Percentiles rank a stretch among this genome's conserved stretches.
These are phyloP conservation scores for Gastrolobium villosum DNA, from an alignment of 306 rosid genomes.

Conservation along the genomic window DNA sequence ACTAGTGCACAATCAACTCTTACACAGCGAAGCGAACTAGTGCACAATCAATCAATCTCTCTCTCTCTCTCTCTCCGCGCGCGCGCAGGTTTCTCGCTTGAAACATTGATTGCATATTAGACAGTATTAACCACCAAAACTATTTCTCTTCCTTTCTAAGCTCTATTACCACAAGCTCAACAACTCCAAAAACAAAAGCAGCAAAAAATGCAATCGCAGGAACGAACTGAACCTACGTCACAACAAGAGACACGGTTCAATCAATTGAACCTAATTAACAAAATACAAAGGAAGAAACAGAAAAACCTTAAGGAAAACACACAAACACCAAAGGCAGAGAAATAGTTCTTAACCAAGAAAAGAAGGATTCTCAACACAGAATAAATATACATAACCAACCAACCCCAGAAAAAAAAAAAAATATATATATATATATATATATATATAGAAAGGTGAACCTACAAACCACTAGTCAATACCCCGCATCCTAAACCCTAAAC, in stretches of 20 bases:
- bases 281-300: slow-evolving; percentile 22
- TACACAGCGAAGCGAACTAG: no score
- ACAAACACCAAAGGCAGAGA: no score
- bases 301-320: not conserved
- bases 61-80: no score
- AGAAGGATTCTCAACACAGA: not conserved
- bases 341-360: no score
- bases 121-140: slow-evolving; percentile 21
- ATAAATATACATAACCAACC: slow-evolving; percentile 28
- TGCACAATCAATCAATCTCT: no score
- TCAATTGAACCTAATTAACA: slow-evolving; percentile 33
- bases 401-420: slow-evolving; percentile 35
- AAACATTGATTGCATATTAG: no score
- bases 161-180: slow-evolving; percentile 28
- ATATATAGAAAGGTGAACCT: slow-evolving; percentile 31
- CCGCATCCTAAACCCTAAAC: slow-evolving; percentile 1
- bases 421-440: no score
- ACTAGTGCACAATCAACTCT: no score
- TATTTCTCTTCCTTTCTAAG: slow-evolving; percentile 11
- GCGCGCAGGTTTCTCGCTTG: no score
- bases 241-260: slow-evolving; percentile 38
- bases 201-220: slow-evolving; percentile 19
- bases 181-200: slow-evolving; percentile 3
- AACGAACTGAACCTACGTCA: slow-evolving; percentile 54
- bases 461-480: slow-evolving; percentile 23